Evolutionary conservation across 768 basidiomycete species (phyloP), one percentile per base, ranked within the genome.

Genomic region (Lactarius vividus): DNA sequence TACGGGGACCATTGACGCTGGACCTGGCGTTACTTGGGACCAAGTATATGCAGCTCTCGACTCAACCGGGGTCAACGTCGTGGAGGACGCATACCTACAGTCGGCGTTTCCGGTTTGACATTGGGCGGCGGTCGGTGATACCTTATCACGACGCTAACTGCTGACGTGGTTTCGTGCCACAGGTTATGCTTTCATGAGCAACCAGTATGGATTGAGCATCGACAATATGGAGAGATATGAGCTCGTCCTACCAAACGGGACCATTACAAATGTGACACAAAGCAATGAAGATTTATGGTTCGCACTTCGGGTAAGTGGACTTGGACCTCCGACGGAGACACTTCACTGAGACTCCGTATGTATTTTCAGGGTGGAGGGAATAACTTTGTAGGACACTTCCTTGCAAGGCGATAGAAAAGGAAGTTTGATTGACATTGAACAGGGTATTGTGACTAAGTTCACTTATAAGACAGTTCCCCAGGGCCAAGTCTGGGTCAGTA

Each of bases 231-330:
- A 57, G 20, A 71, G 61, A 31, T 71, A 69, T 11, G 59, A 75
- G 59, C 63, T 78, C 11, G 75, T 77, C 15, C 60, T 74, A 3
- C 76, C 77, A 9, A 70, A 71, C 54, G 78, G 78, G 28, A 68
- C 64, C 59, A 61, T 65, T 20, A 63, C 18, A 40, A 40, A 40
- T 59, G 26, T n/a, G 57, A 9, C 35, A 33, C 20, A 2, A n/a
- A 11, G 20, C 26, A 20, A 23, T 18, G 5, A 8, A 54, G 46
- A 40, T 31, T 23, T 11, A 2, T 40, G 40, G 40, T 40, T 40
- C 42, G 67, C 44, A 15, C 31, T 68, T 20, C 46, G 68, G 39
- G 67, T 68, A 31, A 60, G 67, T 33, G 28, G 13, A 9, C 2
- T 42, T 31, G 20, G n/a, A 10, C 13, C 4, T 3, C 28, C 18